Base-by-base conservation (phyloP, 306 rosid genomes). In the Corylus americana region DNA sequence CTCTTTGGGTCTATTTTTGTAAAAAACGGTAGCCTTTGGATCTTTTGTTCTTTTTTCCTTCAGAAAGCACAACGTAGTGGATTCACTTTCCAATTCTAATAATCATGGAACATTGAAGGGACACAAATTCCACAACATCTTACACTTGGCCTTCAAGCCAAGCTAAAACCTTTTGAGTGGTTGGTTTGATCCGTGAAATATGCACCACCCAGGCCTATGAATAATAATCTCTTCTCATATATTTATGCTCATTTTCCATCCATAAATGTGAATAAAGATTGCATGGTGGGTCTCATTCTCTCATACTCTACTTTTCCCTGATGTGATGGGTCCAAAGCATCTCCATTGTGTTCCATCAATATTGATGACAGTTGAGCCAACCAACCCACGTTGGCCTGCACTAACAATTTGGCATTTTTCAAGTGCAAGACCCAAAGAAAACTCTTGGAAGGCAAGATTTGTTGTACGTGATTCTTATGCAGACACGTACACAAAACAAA, bases 401-500 rank as follows among this genome's bases (percentile, higher is more conserved):
- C 58, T 17, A 14, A 1, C 6, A 16, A 53, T 3, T 14, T 54
- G 58, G 22, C 58, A 17, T 54, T 54, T 54, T 54, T 2, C 7
- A 16, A 17, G 20, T 16, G n/a, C 3, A 12, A 3, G 13, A 11
- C 3, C 48, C 0, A 39, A 42, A 50, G n/a, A 13, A 11, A 51
- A 48, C 22, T 16, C 11, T 50, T 50, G 67, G 35, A 73, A 22
- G 57, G 35, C 53, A 3, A 27, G 71, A 58, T 17, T 73, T 35
- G 17, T 49, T 4, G 54, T 10, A 39, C 22, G 55, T 51, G 78
- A 50, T 9, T 79, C 13, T 37, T 3, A 59, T 62, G 18, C 47
- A 22, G 82, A 35, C 82, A 72, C 78, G 78, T 47, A 54, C 3
- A 11, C 18, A 12, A 31, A 12, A 12, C 54, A 13, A 74, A 42